phyloP scores from a whole-genome alignment of 83 land plant species.

The Diphasiastrum complanatum region DNA sequence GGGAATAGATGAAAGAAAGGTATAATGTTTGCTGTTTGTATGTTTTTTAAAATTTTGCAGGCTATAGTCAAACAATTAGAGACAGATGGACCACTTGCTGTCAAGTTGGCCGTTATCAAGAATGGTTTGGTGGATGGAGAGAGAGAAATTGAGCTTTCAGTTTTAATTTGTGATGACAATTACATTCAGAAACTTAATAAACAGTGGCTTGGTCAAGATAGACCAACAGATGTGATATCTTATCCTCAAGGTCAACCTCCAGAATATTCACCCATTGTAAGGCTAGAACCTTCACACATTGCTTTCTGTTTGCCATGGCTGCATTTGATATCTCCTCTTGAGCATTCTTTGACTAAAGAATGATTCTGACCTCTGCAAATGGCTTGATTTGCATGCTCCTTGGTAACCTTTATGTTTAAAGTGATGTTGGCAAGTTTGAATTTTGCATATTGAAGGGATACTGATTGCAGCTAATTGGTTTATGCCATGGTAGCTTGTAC shows the following conservation, averaged over 20 bases:
- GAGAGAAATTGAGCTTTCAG: conserved; percentile 72
- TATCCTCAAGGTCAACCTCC: conserved; percentile 70
- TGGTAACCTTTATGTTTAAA: no score
- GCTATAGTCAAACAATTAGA: conserved; percentile 69
- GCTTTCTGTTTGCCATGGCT: no score
- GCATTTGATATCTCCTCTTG: no score
- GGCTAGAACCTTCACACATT: conserved; percentile 13
- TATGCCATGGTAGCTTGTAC: conserved; percentile 52
- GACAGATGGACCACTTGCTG: conserved; percentile 73
- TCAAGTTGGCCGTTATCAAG: conserved; percentile 77
- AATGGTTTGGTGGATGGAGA: conserved; percentile 50
- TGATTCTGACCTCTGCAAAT: no score
- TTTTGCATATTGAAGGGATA: background rate
- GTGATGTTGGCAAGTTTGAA: background rate
- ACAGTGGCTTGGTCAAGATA: conserved; percentile 77
- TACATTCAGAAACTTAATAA: conserved; percentile 77
- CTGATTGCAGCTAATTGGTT: conserved; percentile 1
- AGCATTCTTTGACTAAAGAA: no score
- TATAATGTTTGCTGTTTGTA: no score
- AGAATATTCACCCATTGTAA: conserved; percentile 64
- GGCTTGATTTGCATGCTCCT: no score
- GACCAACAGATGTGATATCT: conserved; percentile 84
- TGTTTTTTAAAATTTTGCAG: no score
- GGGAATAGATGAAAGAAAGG: no score
- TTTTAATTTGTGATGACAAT: conserved; percentile 76